These are phyloP conservation scores for Fusarium udum DNA, from an alignment of 2,329 filamentous ascomycete species.

Conservation along the genomic window DNA sequence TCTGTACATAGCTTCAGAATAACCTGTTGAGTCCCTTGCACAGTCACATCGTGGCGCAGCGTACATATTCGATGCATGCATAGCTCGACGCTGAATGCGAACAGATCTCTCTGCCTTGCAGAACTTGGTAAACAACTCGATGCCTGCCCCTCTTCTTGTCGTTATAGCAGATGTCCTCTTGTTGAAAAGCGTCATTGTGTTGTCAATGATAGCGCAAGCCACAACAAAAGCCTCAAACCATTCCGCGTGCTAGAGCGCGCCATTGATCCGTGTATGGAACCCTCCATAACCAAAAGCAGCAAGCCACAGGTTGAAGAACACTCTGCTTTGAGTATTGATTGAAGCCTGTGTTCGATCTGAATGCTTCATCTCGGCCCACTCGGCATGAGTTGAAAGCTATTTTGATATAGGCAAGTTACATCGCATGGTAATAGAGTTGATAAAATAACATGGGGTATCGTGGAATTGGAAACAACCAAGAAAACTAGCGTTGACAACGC, in stretches of 20 bases:
- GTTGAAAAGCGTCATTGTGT: constrained; percentile 10
- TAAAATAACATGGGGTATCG: constrained; percentile 6
- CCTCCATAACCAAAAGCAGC: constrained; percentile 19
- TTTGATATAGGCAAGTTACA: constrained; percentile 24
- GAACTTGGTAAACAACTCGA: constrained; percentile 8
- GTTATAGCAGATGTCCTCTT: neutral
- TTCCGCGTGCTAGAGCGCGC: constrained; percentile 33
- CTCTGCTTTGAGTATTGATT: neutral
- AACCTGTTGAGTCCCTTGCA: constrained; percentile 27
- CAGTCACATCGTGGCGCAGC: constrained; percentile 24
- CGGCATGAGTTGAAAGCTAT: constrained; percentile 7
- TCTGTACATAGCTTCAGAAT: constrained; percentile 3
- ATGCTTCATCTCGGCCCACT: constrained; percentile 9
- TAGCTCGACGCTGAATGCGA: neutral
- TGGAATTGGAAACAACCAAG: constrained; percentile 8
- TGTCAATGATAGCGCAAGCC: constrained; percentile 24
- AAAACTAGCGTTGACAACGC: constrained; percentile 26
- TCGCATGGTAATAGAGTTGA: constrained; percentile 27
- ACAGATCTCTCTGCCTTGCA: constrained; percentile 21
- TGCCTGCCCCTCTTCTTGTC: neutral
- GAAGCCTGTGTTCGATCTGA: neutral
- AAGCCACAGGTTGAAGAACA: constrained; percentile 1
- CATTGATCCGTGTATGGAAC: constrained; percentile 4
- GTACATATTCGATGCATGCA: constrained; percentile 28
- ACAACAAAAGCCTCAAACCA: constrained; percentile 12